Evolutionary conservation across 2,329 filamentous ascomycete species (phyloP), one percentile per base, ranked within the genome.

Genomic region (Gaeumannomyces tritici): DNA sequence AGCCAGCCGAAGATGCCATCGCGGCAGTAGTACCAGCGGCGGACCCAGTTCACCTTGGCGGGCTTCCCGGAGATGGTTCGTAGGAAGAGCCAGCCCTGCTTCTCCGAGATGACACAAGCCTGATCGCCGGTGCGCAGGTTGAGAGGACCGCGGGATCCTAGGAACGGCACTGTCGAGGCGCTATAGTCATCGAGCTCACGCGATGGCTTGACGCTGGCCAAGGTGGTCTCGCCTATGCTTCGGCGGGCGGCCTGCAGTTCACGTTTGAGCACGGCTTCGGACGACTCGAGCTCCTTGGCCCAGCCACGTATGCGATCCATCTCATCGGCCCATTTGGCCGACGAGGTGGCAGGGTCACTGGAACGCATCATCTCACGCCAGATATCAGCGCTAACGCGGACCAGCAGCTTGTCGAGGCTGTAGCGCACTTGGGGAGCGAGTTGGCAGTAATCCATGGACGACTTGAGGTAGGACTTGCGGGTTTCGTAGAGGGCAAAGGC

Each of bases 1-100:
- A 99, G 81, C 86, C 92, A 98, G 27, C 95, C 95, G 74, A 99
- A 98, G 63, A 98, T 95, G 54, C 95, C 93, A 70, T 96, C 89
- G 66, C 93, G 93, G 68, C 96, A 89, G 73, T 96, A 98, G 71
- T 95, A 96, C 95, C 95, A 99, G 61, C 93, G 84, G 64, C 91
- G 85, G 29, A 91, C 83, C 95, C 95, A 99, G 55, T 85, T 83
- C n/a, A 92, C 91, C 65, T 93, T 83, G 18, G 92, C 90, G 0
- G 93, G 93, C 73, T 97, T 98, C 47, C 92, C 93, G 1, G 90
- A 87, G 9, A 93, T 78, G 1, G 88, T 90, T 61, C 91, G 84
- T 67, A 96, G 74, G 73, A 93, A 96, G 2, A 99, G 77, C 95
- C 95, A 99, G 3, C 93, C 93, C 73, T 98, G 95, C 74, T 96